phyloP scores from a whole-genome alignment of 108 stramenopile species.

The Cyclotella atomus region DNA sequence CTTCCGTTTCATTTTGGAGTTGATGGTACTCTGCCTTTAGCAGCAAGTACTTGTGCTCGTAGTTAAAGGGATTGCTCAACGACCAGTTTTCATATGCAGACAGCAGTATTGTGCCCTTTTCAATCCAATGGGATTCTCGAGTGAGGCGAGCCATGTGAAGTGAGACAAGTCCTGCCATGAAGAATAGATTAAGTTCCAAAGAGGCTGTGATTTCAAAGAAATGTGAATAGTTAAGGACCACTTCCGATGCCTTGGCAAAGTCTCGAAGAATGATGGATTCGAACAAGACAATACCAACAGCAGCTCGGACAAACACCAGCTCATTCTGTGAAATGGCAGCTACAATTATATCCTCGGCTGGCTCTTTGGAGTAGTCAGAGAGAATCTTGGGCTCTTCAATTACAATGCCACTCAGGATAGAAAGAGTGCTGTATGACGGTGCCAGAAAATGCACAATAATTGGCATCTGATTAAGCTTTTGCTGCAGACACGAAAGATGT shows the following conservation, averaged over 20 bases:
- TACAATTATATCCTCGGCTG: constrained; percentile 1
- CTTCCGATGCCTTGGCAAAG: constrained; percentile 9
- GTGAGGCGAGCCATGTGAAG: constrained; percentile 24
- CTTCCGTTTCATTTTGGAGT: constrained; percentile 2
- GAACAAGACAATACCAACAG: not conserved
- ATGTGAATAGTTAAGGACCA: constrained; percentile 1
- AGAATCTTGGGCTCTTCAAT: constrained; percentile 6
- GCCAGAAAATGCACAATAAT: constrained; percentile 17
- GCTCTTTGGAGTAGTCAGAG: not conserved
- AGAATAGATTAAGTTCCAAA: constrained; percentile 7
- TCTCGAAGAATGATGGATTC: constrained; percentile 16
- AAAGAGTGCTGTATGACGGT: constrained; percentile 12
- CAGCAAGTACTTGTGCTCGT: constrained; percentile 6
- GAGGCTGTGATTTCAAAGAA: not conserved
- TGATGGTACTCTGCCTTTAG: constrained; percentile 26
- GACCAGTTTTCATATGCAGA: constrained; percentile 18
- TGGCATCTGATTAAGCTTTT: constrained; percentile 12
- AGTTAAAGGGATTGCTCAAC: not conserved
- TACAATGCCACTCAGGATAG: constrained; percentile 13
- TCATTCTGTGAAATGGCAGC: constrained; percentile 14
- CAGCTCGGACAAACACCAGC: not conserved
- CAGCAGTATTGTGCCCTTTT: constrained; percentile 15
- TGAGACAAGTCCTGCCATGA: constrained; percentile 13
- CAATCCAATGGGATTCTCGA: constrained; percentile 15
- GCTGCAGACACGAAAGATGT: no score